These are phyloP conservation scores for Nephelium lappaceum DNA, from an alignment of 345 rosid genomes.

Conservation along the genomic window DNA sequence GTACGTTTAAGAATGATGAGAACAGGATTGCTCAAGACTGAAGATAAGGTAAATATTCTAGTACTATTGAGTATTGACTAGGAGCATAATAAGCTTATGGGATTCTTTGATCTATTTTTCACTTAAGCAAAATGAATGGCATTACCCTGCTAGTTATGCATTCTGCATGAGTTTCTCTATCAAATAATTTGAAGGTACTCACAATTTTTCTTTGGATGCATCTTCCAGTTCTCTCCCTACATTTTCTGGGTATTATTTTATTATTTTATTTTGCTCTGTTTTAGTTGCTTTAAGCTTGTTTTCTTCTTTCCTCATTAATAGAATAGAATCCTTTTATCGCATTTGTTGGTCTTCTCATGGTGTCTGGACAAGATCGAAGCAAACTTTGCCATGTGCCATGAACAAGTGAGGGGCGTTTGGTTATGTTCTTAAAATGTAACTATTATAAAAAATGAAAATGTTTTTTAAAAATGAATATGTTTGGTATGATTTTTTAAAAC, in stretches of 20 bases:
- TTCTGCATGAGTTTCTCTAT: background rate
- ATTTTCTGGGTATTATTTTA: background rate
- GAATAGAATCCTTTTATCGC: background rate
- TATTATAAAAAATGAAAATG: no score
- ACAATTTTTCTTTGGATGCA: background rate
- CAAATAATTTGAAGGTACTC: background rate
- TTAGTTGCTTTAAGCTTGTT: background rate
- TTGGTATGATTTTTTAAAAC: no score
- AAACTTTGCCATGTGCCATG: no score
- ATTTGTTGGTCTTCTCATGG: no score
- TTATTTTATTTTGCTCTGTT: background rate
- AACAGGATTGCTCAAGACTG: constrained; percentile 61
- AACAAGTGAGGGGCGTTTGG: no score
- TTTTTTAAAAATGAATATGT: no score
- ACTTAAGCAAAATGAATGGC: background rate
- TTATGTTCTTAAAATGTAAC: no score
- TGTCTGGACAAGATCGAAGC: no score
- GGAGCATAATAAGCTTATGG: constrained; percentile 1
- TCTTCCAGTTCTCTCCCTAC: background rate
- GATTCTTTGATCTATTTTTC: background rate
- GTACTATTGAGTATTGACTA: no score
- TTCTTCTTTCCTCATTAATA: background rate
- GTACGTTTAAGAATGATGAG: constrained; percentile 82
- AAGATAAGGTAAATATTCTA: constrained; percentile 47
- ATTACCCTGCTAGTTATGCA: background rate